These are phyloP conservation scores for Dendrocalamus latiflorus DNA, from an alignment of 202 grass and related monocot genomes.

Conservation along the genomic window DNA sequence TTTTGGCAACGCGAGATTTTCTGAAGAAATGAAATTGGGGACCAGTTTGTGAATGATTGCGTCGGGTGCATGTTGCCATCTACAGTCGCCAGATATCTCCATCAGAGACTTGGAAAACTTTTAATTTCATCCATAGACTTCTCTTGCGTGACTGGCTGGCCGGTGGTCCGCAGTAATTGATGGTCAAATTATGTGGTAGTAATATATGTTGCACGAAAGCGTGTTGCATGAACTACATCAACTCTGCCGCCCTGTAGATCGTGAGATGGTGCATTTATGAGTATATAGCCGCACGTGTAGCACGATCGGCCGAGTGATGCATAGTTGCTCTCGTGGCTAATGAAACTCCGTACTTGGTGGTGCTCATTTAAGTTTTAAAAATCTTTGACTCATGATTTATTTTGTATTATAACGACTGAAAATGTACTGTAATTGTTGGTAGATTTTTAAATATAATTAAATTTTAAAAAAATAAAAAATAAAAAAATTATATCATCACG, in stretches of 20 bases:
- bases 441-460: too few relatives aligned
- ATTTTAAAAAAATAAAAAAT: too few relatives aligned
- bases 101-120: neutral
- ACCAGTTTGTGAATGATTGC: neutral
- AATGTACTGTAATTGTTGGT: too few relatives aligned
- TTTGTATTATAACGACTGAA: too few relatives aligned
- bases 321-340: neutral
- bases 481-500: too few relatives aligned
- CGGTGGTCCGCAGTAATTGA: neutral
- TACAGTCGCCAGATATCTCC: conserved; percentile 14
- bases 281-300: conserved; percentile 27
- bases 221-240: too few relatives aligned
- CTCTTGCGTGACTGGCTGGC: neutral
- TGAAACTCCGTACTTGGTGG: neutral
- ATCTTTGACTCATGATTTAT: accelerated
- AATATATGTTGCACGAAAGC: neutral
- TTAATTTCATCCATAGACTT: neutral
- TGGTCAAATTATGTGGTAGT: neutral
- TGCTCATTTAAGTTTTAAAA: too few relatives aligned
- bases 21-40: neutral
- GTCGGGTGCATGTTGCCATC: neutral
- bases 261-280: neutral
- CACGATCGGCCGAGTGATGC: neutral
- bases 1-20: too few relatives aligned
- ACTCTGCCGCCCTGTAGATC: neutral